phyloP scores from a whole-genome alignment of 192 early-diverging fungal genomes.

The Coemansia sp. region DNA sequence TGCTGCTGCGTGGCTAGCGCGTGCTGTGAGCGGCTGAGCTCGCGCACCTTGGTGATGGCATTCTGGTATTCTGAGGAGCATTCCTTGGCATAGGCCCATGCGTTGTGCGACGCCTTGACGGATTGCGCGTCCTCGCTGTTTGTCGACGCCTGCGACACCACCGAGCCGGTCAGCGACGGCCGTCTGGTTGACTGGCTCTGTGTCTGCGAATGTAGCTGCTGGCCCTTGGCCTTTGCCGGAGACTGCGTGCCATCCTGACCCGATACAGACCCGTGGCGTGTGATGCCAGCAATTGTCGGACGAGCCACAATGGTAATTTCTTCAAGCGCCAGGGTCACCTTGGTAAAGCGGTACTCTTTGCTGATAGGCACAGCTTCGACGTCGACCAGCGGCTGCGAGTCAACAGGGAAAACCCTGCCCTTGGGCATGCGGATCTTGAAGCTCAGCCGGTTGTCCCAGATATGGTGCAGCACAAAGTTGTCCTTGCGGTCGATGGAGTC shows the following conservation, averaged over 20 bases:
- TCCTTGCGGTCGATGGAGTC: constrained; percentile 29
- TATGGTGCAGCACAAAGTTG: constrained; percentile 34
- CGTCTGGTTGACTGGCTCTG: neutral
- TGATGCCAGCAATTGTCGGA: constrained; percentile 15
- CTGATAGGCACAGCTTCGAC: constrained; percentile 36
- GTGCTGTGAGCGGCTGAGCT: constrained; percentile 10
- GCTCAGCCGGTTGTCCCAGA: constrained; percentile 33
- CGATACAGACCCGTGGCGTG: neutral
- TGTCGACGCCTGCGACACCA: constrained; percentile 15
- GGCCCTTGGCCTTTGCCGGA: neutral
- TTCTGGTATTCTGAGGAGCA: constrained; percentile 29
- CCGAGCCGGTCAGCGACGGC: constrained; percentile 7
- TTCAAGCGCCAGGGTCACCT: constrained; percentile 27
- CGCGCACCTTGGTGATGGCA: constrained; percentile 35
- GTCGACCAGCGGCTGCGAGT: constrained; percentile 19
- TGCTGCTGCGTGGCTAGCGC: neutral
- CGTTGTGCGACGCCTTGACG: constrained; percentile 17
- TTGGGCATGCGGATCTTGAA: constrained; percentile 27
- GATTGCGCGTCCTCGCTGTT: constrained; percentile 35
- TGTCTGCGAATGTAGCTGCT: neutral
- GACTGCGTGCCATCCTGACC: neutral
- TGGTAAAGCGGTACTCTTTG: constrained; percentile 20
- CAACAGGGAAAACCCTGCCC: constrained; percentile 27
- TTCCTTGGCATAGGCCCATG: constrained; percentile 28
- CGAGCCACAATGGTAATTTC: constrained; percentile 47